Conservation (phyloP, 169 alveolate species). For the Amoebophrya sp. region DNA sequence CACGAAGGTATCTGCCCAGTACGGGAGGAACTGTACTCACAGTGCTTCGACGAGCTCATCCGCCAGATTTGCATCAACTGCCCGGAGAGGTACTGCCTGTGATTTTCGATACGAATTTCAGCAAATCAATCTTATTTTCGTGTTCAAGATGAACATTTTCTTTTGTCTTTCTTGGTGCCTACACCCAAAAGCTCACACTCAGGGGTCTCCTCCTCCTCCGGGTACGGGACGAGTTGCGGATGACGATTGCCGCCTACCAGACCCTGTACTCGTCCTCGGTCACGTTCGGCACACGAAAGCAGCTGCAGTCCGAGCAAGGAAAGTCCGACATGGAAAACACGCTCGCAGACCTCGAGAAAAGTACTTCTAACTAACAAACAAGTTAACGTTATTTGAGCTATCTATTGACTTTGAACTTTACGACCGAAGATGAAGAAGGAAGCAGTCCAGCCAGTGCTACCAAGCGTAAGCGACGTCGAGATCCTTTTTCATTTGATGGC, state of each 20-base stretch:
- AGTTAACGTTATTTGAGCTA: too few species aligned
- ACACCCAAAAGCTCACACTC: too few species aligned
- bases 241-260: constrained; percentile 65
- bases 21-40: constrained; percentile 65
- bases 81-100: constrained; percentile 51
- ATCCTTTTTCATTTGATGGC: too few species aligned
- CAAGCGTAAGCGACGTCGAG: too few species aligned
- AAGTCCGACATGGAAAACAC: constrained; percentile 46
- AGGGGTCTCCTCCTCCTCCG: constrained; percentile 48
- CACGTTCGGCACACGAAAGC: constrained; percentile 55
- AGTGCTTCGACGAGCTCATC: constrained; percentile 68
- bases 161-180: too few species aligned
- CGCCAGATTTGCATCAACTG: constrained; percentile 58
- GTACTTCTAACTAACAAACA: constrained; percentile 35
- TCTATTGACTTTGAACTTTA: too few species aligned
- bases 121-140: too few species aligned
- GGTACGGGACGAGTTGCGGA: constrained; percentile 63
- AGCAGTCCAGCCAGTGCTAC: too few species aligned
- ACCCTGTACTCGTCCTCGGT: constrained; percentile 55
- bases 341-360: constrained; percentile 40
- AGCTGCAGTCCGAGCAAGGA: constrained; percentile 59
- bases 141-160: too few species aligned
- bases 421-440: too few species aligned
- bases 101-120: too few species aligned
- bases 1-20: constrained; percentile 71